Evolutionary conservation across 257 asterid species (phyloP).

Genomic region (Solanum paucissectum): DNA sequence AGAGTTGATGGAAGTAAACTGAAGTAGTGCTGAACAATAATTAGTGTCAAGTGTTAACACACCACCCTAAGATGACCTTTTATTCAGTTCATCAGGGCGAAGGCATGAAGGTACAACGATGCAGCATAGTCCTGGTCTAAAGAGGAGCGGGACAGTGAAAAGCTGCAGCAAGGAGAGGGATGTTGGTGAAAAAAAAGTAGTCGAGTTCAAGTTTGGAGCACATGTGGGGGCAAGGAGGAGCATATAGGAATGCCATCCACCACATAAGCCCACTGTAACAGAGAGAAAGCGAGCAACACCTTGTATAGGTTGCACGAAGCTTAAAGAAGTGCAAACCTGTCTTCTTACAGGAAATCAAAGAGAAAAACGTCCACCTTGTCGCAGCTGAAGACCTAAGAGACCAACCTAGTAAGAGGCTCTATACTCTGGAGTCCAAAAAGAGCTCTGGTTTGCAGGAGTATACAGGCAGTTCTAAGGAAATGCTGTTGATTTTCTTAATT

Average conservation of each 20-base stretch:
- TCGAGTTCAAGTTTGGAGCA: not conserved
- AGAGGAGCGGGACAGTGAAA: not conserved
- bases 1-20: not conserved
- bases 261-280: not conserved
- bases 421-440: not conserved
- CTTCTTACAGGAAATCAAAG: not conserved
- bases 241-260: not conserved
- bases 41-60: not conserved
- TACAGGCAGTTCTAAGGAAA: not conserved
- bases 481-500: not conserved
- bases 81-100: not conserved
- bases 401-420: not conserved
- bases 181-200: not conserved
- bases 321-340: not conserved
- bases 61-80: not conserved
- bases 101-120: not conserved
- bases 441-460: not conserved
- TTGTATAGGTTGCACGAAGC: not conserved
- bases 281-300: not conserved
- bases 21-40: not conserved
- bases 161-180: not conserved
- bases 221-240: not conserved
- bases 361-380: not conserved
- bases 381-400: not conserved
- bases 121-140: not conserved